Conservation (phyloP, 202 grass and related monocot species). For the Thinopyrum obtusiflorum region DNA sequence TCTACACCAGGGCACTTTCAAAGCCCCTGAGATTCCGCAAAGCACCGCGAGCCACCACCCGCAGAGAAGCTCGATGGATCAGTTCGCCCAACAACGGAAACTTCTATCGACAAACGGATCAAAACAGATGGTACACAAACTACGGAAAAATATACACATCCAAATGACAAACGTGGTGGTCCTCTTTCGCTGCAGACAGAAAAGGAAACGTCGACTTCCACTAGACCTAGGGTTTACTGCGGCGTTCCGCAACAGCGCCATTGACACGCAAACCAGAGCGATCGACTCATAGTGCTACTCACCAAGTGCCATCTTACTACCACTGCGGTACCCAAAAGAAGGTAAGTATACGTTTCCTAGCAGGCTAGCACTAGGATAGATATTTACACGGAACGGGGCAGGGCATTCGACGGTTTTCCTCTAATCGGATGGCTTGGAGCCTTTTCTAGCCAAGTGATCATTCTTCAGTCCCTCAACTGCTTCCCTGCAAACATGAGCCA, state of each 20-base stretch:
- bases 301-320: neutral
- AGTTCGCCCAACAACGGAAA: too few species aligned
- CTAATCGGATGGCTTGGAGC: conserved; percentile 4
- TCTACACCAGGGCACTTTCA: too few species aligned
- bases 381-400: neutral
- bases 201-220: neutral
- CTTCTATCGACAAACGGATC: neutral
- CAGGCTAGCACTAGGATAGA: neutral
- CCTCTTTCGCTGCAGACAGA: neutral
- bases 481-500: conserved; percentile 5
- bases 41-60: too few species aligned
- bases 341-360: neutral
- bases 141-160: neutral
- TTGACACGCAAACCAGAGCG: neutral
- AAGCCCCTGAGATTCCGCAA: too few species aligned
- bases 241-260: neutral
- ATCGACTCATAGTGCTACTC: neutral
- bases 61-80: too few species aligned
- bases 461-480: conserved; percentile 26
- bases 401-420: neutral
- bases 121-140: neutral
- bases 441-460: neutral
- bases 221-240: neutral
- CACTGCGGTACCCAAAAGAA: neutral
- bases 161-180: neutral